Percentiles rank a stretch among this genome's conserved stretches.
Conservation (phyloP, 2,329 filamentous ascomycete genomes). For the Penicillium aurantiogriseum region DNA sequence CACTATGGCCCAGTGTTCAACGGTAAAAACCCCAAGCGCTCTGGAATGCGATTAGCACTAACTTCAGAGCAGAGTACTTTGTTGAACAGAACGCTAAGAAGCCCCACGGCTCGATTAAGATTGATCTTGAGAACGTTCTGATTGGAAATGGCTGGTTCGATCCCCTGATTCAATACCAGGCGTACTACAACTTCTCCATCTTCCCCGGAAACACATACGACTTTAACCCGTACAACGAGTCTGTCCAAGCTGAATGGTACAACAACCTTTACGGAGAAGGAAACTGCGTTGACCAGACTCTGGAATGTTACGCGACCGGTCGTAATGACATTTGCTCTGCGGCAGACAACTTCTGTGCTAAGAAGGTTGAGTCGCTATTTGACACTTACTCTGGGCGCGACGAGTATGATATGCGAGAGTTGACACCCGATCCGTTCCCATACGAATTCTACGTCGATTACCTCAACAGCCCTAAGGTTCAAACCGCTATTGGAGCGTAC, state of each 20-base stretch:
- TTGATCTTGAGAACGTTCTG: conserved; percentile 31
- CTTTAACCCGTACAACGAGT: conserved; percentile 21
- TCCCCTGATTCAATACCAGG: conserved; percentile 39
- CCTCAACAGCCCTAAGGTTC: background rate
- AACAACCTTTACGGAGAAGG: conserved; percentile 3
- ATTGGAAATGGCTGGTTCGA: conserved; percentile 44
- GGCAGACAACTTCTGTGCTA: background rate
- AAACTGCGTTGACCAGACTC: background rate
- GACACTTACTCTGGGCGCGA: background rate
- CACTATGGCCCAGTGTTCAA: conserved; percentile 2
- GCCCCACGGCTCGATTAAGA: background rate
- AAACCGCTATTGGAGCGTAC: background rate
- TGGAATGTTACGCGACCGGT: background rate
- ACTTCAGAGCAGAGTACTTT: background rate
- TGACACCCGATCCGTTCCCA: conserved; percentile 1
- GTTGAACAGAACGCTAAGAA: background rate
- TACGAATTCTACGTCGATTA: conserved; percentile 2
- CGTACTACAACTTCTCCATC: conserved; percentile 41
- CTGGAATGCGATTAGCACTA: background rate
- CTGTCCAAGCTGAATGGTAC: background rate
- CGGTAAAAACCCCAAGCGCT: background rate
- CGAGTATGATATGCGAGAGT: conserved; percentile 3
- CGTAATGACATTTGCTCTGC: background rate
- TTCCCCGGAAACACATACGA: conserved; percentile 40
- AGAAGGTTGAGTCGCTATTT: background rate